Percentiles rank a stretch among this genome's conserved stretches.
These are phyloP conservation scores for Chaetomium strumarium DNA, from an alignment of 2,329 filamentous ascomycete genomes.

Conservation along the genomic window DNA sequence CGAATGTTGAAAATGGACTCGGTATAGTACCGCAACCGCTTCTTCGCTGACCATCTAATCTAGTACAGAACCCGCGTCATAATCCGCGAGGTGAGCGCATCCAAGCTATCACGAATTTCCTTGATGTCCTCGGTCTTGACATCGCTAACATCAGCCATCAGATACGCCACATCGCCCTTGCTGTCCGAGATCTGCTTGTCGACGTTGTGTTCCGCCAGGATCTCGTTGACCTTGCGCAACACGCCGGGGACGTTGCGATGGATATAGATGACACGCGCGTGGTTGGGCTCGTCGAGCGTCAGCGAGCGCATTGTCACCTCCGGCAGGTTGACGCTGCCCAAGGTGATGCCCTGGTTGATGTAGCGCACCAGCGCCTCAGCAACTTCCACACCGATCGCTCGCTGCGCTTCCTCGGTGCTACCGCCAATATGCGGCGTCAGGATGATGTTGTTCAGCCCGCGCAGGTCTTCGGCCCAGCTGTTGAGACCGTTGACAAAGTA, in stretches of 20 bases:
- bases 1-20: no score
- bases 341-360: conserved; percentile 88
- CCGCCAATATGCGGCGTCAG: conserved; percentile 96
- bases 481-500: conserved; percentile 87
- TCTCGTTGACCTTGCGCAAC: conserved; percentile 88
- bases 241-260: conserved; percentile 97
- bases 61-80: conserved; percentile 37
- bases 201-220: conserved; percentile 91
- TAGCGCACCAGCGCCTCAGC: conserved; percentile 82
- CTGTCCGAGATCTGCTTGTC: conserved; percentile 98
- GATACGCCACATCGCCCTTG: conserved; percentile 87
- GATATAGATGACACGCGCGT: conserved; percentile 90
- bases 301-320: conserved; percentile 87
- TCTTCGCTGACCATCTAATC: conserved; percentile 18
- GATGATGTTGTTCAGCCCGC: conserved; percentile 83
- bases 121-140: conserved; percentile 78
- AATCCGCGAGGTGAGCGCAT: conserved; percentile 60
- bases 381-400: conserved; percentile 92
- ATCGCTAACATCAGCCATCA: conserved; percentile 95
- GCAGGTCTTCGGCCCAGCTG: conserved; percentile 77
- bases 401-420: conserved; percentile 95
- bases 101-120: conserved; percentile 75
- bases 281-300: conserved; percentile 81
- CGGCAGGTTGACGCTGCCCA: conserved; percentile 94
- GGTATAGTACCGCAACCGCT: no score